Conservation (phyloP, 2,329 filamentous ascomycete genomes). For the Colletotrichum australisinense region DNA sequence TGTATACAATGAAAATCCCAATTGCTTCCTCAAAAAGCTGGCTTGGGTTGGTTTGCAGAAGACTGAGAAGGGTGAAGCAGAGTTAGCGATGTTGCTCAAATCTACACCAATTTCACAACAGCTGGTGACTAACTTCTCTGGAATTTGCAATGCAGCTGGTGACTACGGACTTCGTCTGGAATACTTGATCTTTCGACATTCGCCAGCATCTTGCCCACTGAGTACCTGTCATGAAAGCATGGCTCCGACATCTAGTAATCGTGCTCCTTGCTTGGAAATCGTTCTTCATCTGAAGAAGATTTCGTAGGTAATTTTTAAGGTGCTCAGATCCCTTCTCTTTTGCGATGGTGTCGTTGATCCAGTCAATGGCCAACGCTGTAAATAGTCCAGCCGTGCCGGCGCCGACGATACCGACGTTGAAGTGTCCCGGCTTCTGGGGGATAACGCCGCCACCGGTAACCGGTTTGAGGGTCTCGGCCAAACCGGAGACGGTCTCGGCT, state of each 20-base stretch:
- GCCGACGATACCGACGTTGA: slow-evolving; percentile 47
- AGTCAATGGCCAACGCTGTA: slow-evolving; percentile 47
- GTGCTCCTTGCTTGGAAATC: slow-evolving; percentile 41
- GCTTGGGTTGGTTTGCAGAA: not conserved
- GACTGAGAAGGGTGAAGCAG: not conserved
- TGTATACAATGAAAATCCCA: not conserved
- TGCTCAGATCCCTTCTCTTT: slow-evolving; percentile 43
- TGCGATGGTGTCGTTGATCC: slow-evolving; percentile 29
- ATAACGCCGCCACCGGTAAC: not conserved
- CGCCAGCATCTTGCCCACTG: no score
- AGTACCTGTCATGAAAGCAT: no score
- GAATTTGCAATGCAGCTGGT: no score
- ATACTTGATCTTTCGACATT: no score
- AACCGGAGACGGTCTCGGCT: not conserved
- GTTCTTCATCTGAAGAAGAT: slow-evolving; percentile 43
- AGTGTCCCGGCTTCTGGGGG: not conserved
- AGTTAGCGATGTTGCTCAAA: no score
- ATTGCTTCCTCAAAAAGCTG: not conserved
- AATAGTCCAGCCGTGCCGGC: slow-evolving; percentile 50
- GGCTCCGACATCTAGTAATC: slow-evolving; percentile 55
- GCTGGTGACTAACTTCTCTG: not conserved
- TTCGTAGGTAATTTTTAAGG: slow-evolving; percentile 45
- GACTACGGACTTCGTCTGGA: no score
- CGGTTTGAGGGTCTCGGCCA: not conserved
- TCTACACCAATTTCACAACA: no score